Conservation (phyloP, 768 basidiomycete species). For the Termitomyces sp. region DNA sequence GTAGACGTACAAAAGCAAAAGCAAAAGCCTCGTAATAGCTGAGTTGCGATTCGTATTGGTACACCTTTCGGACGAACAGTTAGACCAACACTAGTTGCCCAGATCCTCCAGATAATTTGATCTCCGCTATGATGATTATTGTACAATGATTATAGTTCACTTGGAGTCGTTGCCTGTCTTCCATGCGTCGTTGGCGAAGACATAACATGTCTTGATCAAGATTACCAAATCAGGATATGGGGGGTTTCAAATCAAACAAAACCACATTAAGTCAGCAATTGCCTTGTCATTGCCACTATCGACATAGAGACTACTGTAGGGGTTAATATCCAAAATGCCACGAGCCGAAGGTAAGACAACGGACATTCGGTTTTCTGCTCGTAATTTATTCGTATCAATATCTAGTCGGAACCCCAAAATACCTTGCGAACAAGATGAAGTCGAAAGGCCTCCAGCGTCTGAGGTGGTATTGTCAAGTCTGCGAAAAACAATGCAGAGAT, state of each 20-base stretch:
- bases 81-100: background rate
- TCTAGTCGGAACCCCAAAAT: constrained; percentile 82
- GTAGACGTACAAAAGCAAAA: constrained; percentile 32
- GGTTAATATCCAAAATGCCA: constrained; percentile 45
- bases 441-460: constrained; percentile 94
- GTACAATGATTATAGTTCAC: background rate
- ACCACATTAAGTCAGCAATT: background rate
- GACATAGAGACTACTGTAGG: background rate
- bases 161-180: background rate
- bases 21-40: constrained; percentile 28
- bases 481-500: constrained; percentile 97
- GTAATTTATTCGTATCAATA: constrained; percentile 1
- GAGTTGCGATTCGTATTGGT: too few relatives aligned
- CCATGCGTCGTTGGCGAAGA: too few relatives aligned
- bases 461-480: constrained; percentile 98
- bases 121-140: background rate
- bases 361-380: background rate
- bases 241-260: background rate
- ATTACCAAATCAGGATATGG: background rate
- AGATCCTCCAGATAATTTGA: background rate
- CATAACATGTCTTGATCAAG: too few relatives aligned
- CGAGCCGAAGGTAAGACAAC: constrained; percentile 67
- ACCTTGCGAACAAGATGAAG: constrained; percentile 94
- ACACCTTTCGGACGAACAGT: background rate
- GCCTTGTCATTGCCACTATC: background rate